Evolutionary conservation across 371 early-diverging fungal genomes (phyloP).

Genomic region (Rhizopus arrhizus): DNA sequence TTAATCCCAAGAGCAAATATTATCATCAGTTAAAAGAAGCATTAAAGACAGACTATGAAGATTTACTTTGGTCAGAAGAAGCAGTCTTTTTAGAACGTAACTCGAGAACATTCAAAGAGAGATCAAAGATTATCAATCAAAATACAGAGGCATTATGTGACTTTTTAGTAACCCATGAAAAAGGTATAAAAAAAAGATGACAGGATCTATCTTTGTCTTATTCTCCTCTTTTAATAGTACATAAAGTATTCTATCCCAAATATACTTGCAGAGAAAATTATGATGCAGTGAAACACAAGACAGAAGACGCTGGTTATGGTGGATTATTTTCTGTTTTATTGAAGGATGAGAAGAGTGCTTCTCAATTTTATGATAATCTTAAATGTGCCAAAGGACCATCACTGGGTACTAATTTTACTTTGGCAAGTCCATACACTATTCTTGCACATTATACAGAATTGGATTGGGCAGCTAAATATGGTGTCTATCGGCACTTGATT

Average conservation of each 20-base stretch:
- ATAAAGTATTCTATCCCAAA: constrained; percentile 83
- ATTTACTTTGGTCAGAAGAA: constrained; percentile 90
- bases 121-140: constrained; percentile 74
- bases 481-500: constrained; percentile 77
- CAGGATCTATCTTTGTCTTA: neutral
- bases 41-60: constrained; percentile 69
- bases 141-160: constrained; percentile 83
- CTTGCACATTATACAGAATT: constrained; percentile 92
- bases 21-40: constrained; percentile 59
- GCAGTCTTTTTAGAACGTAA: constrained; percentile 93
- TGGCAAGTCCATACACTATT: constrained; percentile 92
- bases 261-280: constrained; percentile 72
- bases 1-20: constrained; percentile 74
- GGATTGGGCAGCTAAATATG: constrained; percentile 87
- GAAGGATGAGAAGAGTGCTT: constrained; percentile 59
- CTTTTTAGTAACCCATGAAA: constrained; percentile 64
- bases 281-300: constrained; percentile 52
- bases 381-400: constrained; percentile 90
- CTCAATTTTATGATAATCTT: constrained; percentile 81
- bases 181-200: constrained; percentile 43
- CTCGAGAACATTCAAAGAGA: constrained; percentile 81
- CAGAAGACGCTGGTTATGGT: constrained; percentile 78
- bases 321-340: constrained; percentile 87
- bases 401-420: constrained; percentile 95
- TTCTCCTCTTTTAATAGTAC: constrained; percentile 49